Percentiles rank a stretch among this genome's conserved stretches.
Evolutionary conservation across 2,329 filamentous ascomycete genomes (phyloP).

Genomic region (Fusarium brachygibbosum): DNA sequence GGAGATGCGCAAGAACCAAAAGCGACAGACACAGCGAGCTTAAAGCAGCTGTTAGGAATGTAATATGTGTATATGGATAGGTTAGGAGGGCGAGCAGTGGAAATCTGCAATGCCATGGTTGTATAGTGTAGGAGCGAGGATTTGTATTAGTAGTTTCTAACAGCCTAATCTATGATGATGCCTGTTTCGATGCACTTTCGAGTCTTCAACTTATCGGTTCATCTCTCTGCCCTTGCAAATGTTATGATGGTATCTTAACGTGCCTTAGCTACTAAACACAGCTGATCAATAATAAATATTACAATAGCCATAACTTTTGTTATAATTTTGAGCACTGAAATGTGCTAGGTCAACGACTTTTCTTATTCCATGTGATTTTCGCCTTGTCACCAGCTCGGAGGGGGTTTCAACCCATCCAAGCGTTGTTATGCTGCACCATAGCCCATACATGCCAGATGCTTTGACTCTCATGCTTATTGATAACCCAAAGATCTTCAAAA

Average conservation of each 20-base stretch:
- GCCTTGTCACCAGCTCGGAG: neutral
- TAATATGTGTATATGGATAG: constrained; percentile 10
- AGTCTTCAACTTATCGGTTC: no score
- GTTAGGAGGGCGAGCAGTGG: neutral
- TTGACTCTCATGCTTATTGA: neutral
- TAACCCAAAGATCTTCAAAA: constrained; percentile 4
- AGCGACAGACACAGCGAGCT: constrained; percentile 67
- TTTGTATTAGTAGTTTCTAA: constrained; percentile 40
- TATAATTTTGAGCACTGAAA: neutral
- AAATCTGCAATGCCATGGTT: constrained; percentile 19
- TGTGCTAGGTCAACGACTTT: neutral
- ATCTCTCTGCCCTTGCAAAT: neutral
- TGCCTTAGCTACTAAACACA: neutral
- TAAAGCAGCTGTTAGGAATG: constrained; percentile 48
- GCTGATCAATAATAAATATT: neutral
- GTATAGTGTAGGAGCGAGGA: constrained; percentile 31
- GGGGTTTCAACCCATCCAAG: constrained; percentile 2
- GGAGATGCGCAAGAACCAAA: constrained; percentile 70
- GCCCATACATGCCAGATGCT: neutral
- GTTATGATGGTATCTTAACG: neutral
- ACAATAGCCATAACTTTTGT: neutral
- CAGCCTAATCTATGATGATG: constrained; percentile 36
- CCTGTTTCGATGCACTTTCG: constrained; percentile 1
- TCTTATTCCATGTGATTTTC: constrained; percentile 5
- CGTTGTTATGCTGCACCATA: neutral